Percentiles rank a stretch among this genome's conserved stretches.
phyloP scores from a whole-genome alignment of 768 basidiomycete species.

The Lactifluus subvellereus region DNA sequence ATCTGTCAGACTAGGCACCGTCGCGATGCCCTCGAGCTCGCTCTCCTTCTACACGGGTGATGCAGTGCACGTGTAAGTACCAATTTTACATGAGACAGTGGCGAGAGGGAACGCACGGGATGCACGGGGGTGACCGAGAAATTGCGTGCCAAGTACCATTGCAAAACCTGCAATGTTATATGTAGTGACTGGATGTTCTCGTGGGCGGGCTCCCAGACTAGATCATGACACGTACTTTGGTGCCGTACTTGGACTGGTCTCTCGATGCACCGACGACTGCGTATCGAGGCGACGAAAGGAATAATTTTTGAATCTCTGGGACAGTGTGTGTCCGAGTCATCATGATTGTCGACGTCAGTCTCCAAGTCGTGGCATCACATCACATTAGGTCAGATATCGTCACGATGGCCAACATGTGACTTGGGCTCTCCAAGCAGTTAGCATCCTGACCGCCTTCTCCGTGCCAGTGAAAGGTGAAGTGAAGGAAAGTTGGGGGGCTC shows the following conservation, averaged over 20 bases:
- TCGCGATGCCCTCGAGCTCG: slow-evolving; percentile 60
- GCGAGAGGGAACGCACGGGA: slow-evolving; percentile 42
- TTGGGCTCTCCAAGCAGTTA: neutral
- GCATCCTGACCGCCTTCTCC: neutral
- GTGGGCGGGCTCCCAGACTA: neutral
- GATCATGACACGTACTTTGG: slow-evolving; percentile 42
- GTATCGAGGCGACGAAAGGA: slow-evolving; percentile 56
- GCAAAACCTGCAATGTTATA: slow-evolving; percentile 48
- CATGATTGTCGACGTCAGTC: neutral
- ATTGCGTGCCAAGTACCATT: slow-evolving; percentile 64
- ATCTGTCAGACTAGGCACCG: slow-evolving; percentile 49
- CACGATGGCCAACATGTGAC: neutral
- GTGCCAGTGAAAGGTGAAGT: neutral
- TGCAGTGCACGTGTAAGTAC: neutral
- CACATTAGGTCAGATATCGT: neutral
- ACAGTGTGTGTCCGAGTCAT: slow-evolving; percentile 22
- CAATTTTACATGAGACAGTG: neutral
- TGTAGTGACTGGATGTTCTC: neutral
- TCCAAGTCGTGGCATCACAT: no score
- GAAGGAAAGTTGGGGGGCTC: neutral
- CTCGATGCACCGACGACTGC: slow-evolving; percentile 84
- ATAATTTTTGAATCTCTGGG: slow-evolving; percentile 45
- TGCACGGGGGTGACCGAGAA: slow-evolving; percentile 68
- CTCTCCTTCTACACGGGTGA: slow-evolving; percentile 48
- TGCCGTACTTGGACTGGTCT: slow-evolving; percentile 72